Percentiles rank a stretch among this genome's conserved stretches.
Conservation (phyloP, 306 rosid species). For the Vigna unguiculata region DNA sequence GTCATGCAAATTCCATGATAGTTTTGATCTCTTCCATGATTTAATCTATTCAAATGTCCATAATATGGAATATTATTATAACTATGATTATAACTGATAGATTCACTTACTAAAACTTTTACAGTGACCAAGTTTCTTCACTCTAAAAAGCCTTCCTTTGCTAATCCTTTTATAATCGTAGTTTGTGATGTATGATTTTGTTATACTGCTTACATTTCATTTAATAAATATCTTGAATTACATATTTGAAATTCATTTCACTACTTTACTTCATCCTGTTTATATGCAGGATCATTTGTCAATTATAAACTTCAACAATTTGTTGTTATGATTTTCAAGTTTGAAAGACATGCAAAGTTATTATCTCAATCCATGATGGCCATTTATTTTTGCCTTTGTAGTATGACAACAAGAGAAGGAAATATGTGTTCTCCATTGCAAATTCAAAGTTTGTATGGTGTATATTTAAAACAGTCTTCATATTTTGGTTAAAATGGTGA, state of each 20-base stretch:
- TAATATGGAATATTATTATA: slow-evolving; percentile 8
- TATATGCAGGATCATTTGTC: slow-evolving; percentile 16
- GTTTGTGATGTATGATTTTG: neutral
- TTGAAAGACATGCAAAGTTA: neutral
- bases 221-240: slow-evolving; percentile 19
- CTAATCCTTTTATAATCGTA: neutral
- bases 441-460: too few relatives aligned
- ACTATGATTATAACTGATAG: slow-evolving; percentile 15
- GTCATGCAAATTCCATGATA: slow-evolving; percentile 2
- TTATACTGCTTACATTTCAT: slow-evolving; percentile 30
- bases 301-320: slow-evolving; percentile 1
- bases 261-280: slow-evolving; percentile 1
- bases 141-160: neutral
- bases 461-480: too few relatives aligned
- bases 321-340: slow-evolving; percentile 8
- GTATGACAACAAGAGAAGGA: neutral
- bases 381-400: slow-evolving; percentile 4
- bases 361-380: neutral
- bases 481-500: too few relatives aligned
- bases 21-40: neutral
- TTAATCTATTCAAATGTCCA: slow-evolving; percentile 1
- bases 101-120: slow-evolving; percentile 22
- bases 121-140: slow-evolving; percentile 7
- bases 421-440: too few relatives aligned
- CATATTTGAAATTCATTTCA: neutral